phyloP scores from a whole-genome alignment of 441 rosid species.

The Mallotus repandus region DNA sequence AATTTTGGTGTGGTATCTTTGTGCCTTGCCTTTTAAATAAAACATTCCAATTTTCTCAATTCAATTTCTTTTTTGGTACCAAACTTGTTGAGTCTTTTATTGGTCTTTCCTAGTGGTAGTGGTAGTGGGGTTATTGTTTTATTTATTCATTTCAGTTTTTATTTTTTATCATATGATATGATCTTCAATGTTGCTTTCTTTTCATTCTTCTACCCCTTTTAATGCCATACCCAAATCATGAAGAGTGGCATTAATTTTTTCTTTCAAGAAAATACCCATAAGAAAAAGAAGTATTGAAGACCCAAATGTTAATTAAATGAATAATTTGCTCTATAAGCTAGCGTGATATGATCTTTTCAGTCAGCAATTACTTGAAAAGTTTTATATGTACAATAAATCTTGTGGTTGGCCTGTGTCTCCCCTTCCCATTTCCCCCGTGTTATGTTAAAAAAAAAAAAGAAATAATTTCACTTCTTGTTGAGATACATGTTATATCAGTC shows the following conservation, averaged over 20 bases:
- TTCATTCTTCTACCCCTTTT: constrained; percentile 40
- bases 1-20: constrained; percentile 23
- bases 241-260: background rate
- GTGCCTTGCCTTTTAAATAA: constrained; percentile 9
- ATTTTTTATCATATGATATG: background rate
- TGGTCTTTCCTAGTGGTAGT: background rate
- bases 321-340: too few species aligned
- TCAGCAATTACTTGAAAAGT: too few species aligned
- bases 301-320: background rate
- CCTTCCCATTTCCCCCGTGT: background rate
- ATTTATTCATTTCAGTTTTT: background rate
- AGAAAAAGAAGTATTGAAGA: background rate
- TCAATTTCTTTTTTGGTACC: background rate
- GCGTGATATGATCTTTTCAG: too few species aligned
- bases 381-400: too few species aligned
- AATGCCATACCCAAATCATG: constrained; percentile 9
- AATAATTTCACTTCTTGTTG: too few species aligned
- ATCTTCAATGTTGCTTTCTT: constrained; percentile 36
- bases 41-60: constrained; percentile 29
- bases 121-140: constrained; percentile 30
- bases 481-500: too few species aligned
- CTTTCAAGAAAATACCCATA: too few species aligned
- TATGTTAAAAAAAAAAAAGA: background rate
- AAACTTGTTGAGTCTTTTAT: constrained; percentile 13
- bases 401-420: too few species aligned